Base-by-base conservation (phyloP, 257 asterid genomes). In the Nicotiana attenuata region DNA sequence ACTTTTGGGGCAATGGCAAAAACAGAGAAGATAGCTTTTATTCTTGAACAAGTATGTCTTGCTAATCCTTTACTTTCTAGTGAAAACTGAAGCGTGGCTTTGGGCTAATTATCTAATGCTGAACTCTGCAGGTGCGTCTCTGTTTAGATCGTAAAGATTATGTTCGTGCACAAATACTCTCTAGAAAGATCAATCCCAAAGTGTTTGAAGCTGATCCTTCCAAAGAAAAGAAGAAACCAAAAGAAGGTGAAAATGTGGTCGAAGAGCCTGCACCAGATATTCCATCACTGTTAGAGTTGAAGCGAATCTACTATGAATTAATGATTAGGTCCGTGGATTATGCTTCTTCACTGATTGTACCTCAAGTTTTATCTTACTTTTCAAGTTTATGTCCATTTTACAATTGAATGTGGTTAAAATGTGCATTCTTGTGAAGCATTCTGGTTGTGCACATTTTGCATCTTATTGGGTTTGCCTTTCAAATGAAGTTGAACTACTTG, bases 1-100 rank as follows among this genome's bases (percentile, higher is more conserved):
- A 94, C 99, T 11, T 96, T 96, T 89, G 98, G 99, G 6, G 98
- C 99, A 28, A 96, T 96, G 98, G 99, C 99, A 1, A 93, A 96
- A 89, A 94, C 99, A 65, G 99, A 96, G 89, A 96, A 96, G 85
- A 94, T 92, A 61, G 98, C 98, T 20, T 96, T 96, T 87, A 94
- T 96, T 85, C 98, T 96, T 52, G 98, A 94, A 82, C 99, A 96
- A 89, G 99, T 94, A 90, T 77, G 90, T 66, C 73, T 50, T 76
- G 29, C 81, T 19, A 67, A 53, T 68, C 52, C 15, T 52, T 71
- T 28, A 76, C 82, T 73, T 61, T 57, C 26, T 73, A 82, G 56
- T n/a, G 31, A 73, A 24, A 26, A 2, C 45, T 50, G 64, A 24
- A 75, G 64, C 26, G 28, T 75, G 80, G 52, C 26, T 50, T 50